Evolutionary conservation across 148 eudicot species (phyloP).

Genomic region (Rhododendron mucronatum): DNA sequence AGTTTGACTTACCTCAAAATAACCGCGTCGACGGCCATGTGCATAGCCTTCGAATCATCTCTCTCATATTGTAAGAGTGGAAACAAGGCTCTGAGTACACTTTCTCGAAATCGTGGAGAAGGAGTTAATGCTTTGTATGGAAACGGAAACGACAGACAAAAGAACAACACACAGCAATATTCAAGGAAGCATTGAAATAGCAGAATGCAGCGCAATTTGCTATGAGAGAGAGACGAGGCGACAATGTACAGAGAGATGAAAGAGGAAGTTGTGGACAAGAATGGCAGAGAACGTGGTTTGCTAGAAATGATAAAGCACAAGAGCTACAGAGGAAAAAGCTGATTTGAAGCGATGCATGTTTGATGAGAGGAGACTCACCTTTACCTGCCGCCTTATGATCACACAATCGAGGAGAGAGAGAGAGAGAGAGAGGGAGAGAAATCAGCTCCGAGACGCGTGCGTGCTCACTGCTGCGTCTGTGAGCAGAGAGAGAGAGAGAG

Average conservation of each 20-base stretch:
- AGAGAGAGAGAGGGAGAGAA: not conserved
- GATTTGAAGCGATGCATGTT: not conserved
- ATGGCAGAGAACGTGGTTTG: not conserved
- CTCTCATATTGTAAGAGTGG: not conserved
- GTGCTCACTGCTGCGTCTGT: not conserved
- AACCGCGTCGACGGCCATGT: not conserved
- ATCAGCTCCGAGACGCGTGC: slow-evolving; percentile 17
- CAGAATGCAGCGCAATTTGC: not conserved
- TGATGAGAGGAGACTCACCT: not conserved
- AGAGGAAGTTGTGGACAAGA: not conserved
- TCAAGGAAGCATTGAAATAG: not conserved
- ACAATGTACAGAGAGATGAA: not conserved
- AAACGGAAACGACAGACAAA: not conserved
- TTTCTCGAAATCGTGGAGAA: not conserved
- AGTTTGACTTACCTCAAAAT: not conserved
- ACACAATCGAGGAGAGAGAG: slow-evolving; percentile 2
- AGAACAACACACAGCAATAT: not conserved
- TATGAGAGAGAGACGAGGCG: not conserved
- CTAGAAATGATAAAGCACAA: slow-evolving; percentile 9
- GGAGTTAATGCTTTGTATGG: not conserved
- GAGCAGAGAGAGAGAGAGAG: not conserved
- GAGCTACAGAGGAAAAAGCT: slow-evolving; percentile 12
- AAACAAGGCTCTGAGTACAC: not conserved
- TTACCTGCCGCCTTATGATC: not conserved
- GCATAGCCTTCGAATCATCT: not conserved